Conservation (phyloP, 306 rosid genomes). For the Sicyos edulis region DNA sequence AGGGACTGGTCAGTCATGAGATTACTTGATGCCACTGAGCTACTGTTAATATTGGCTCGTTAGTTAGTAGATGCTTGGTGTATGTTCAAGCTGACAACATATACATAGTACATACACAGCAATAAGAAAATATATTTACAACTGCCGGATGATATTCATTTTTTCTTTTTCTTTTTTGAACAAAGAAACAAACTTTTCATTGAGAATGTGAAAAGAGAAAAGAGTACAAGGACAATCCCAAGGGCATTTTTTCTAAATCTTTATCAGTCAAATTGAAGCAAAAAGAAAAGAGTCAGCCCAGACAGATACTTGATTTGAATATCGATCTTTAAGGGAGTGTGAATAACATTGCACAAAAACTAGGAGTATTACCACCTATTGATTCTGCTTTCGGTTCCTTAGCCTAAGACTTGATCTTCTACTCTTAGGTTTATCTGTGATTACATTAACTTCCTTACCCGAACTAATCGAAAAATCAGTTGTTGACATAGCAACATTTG, state of each 20-base stretch:
- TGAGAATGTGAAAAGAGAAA: too few relatives aligned
- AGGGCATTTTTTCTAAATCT: not conserved
- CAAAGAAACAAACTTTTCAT: too few relatives aligned
- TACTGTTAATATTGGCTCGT: too few relatives aligned
- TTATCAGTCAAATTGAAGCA: not conserved
- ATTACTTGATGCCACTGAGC: too few relatives aligned
- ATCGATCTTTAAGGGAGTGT: not conserved
- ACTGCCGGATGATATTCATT: not conserved
- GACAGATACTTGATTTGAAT: not conserved
- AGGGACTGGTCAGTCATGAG: too few relatives aligned
- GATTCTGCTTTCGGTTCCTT: slow-evolving; percentile 6
- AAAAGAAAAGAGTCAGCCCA: not conserved
- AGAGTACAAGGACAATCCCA: too few relatives aligned
- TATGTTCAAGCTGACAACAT: not conserved
- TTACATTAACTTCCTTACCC: not conserved
- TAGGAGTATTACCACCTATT: not conserved
- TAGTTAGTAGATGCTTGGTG: too few relatives aligned
- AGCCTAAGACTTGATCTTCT: slow-evolving; percentile 19
- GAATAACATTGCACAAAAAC: slow-evolving; percentile 5
- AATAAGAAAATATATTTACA: not conserved
- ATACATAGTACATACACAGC: not conserved
- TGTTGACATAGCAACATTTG: not conserved
- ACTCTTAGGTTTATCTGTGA: slow-evolving; percentile 1
- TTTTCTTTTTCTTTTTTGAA: too few relatives aligned
- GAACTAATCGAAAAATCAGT: not conserved